Percentiles rank a stretch among this genome's conserved stretches.
These are phyloP conservation scores for Metschnikowia similis DNA, from an alignment of 805 yeast genomes.

Conservation along the genomic window DNA sequence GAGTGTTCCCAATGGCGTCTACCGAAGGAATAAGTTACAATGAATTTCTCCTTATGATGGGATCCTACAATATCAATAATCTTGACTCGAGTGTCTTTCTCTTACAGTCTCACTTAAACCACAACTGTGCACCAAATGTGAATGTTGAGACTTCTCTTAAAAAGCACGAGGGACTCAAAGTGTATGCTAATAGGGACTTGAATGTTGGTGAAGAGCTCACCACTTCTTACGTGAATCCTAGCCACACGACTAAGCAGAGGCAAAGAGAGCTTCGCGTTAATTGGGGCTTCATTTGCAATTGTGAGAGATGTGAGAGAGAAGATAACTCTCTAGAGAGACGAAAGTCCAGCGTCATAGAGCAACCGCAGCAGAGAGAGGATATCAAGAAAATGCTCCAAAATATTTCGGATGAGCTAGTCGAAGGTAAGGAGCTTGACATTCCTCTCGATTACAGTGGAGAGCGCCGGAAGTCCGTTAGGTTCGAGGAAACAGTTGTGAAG, in stretches of 20 bases:
- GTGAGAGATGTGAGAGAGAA: slow-evolving; percentile 62
- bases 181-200: slow-evolving; percentile 52
- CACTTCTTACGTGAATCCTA: slow-evolving; percentile 67
- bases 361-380: slow-evolving; percentile 27
- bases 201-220: slow-evolving; percentile 62
- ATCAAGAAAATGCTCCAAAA: slow-evolving; percentile 44
- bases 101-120: slow-evolving; percentile 69
- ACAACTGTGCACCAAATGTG: slow-evolving; percentile 70
- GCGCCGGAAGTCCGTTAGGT: slow-evolving; percentile 63
- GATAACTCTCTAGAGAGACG: slow-evolving; percentile 41
- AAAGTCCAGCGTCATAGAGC: slow-evolving; percentile 33
- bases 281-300: slow-evolving; percentile 76
- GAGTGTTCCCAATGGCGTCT: slow-evolving; percentile 43
- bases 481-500: slow-evolving; percentile 51
- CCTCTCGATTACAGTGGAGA: slow-evolving; percentile 37
- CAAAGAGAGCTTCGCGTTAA: slow-evolving; percentile 62
- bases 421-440: slow-evolving; percentile 40
- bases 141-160: slow-evolving; percentile 42
- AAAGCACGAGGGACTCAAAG: slow-evolving; percentile 52
- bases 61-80: slow-evolving; percentile 72
- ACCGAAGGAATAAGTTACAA: slow-evolving; percentile 37
- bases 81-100: slow-evolving; percentile 59
- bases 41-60: slow-evolving; percentile 58
- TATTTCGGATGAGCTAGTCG: slow-evolving; percentile 35
- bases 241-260: slow-evolving; percentile 57